Base-by-base conservation (phyloP, 441 rosid genomes). In the Populus hybrid region DNA sequence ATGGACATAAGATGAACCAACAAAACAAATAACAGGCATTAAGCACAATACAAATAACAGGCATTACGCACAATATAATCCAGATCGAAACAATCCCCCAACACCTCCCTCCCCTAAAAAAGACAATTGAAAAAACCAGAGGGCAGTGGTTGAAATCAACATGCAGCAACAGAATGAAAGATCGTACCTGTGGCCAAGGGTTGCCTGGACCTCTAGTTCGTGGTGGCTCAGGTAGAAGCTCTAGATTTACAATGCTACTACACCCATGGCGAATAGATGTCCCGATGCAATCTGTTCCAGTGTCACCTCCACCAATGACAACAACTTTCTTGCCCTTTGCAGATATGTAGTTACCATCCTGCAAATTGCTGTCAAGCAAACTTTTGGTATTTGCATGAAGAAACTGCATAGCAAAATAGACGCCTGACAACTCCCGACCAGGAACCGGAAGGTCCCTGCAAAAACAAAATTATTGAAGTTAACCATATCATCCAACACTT, bases 221-320 rank as follows among this genome's bases (percentile, higher is more conserved):
- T 20, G 99, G 99, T 28, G 99, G 99, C 86, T 89, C 88, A 53
- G 99, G 94, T 74, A 95, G 95, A 81, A 97, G 99, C 90, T 97
- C 99, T 8, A 97, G 87, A 85, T 97, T 97, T 46, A 93, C 89
- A 3, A 97, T n/a, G 78, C 81, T 87, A 75, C 70, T 88, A 79
- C 99, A 97, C 61, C 98, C 99, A 84, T 97, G 99, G 21, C 99
- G 94, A 79, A 97, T 91, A 8, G 99, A 97, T 76, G 99, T 97
- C 74, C 98, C 99, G 3, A 97, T 91, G 81, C 99, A 97, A 86
- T 97, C 99, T 23, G 99, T 97, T n/a, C 99, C 99, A 0, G 99
- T 97, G 86, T 97, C 99, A 63, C 99, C 99, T 77, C 99, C 99
- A 70, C 99, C 99, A 77, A 97, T 97, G 78, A 97, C 99, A 1